Base-by-base conservation (phyloP, 2,329 filamentous ascomycete species). In the Penicillium sp. region DNA sequence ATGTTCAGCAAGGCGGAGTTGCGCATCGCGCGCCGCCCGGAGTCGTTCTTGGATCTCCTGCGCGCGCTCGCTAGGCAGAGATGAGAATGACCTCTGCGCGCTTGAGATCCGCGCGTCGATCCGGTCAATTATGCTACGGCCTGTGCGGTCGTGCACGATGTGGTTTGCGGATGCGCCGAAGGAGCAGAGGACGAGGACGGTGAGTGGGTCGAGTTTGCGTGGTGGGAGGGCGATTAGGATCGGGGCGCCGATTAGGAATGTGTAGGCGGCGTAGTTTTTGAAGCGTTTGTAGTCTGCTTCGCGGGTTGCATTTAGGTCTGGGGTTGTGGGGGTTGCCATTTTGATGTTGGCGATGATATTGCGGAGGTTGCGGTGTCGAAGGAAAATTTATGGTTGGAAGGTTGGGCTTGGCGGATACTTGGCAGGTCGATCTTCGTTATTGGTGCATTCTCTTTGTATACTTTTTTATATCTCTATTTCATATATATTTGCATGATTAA, bases 141-240 rank as follows among this genome's bases (percentile, higher is more conserved):
- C 73, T n/a, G 71, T 74, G 31, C 62, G 66, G 43, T 79, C 73
- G 63, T 69, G 70, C 44, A 71, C 75, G 48, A 75, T 60, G 53
- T 73, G 73, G 61, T 71, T 76, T 38, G 72, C 70, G 43, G 77
- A 78, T 56, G 74, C 67, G 55, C 67, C 70, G 66, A 73, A 77
- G 45, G 76, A 75, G 49, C 65, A 72, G 27, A 70, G 70, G 0
- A 75, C 71, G 29, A 77, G 74, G 54, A 73, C 70, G 31, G 73
- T 73, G 17, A 75, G 62, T 42, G 69, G 66, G 64, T 76, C 72
- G 41, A 76, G 67, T 66, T 71, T 70, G 66, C 77, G 64, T 56
- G 77, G 76, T 57, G 75, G 70, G 35, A 73, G 66, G 58, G 70
- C 66, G 53, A 72, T 66, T 35, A 72, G 60, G 49, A 72, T 60